Base-by-base conservation (phyloP, 75 land plant genomes). In the Pinus tabuliformis region DNA sequence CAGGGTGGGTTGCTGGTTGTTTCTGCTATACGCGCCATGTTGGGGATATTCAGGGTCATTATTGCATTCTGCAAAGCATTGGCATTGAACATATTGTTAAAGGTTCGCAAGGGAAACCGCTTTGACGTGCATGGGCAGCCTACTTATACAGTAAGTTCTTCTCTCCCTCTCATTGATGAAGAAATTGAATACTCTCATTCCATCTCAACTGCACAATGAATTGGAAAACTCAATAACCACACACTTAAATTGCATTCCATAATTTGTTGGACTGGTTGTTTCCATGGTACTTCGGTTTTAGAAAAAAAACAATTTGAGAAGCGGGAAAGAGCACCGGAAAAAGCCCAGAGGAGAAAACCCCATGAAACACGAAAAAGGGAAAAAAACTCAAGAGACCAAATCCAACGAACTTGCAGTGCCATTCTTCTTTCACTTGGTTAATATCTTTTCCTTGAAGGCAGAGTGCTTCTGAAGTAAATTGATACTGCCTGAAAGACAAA, bases 361-460 rank as follows among this genome's bases (percentile, higher is more conserved):
- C 52, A 45, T 45, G 8, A 45, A 45, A 45, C 52, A 45, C 52
- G 8, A 7, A 45, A 7, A 37, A 37, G 39, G 0, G 52, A 9
- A 1, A 45, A 45, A 45, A 45, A 45, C 1, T 1, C 52, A 45
- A 45, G 52, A 45, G 52, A 45, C 7, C 52, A 45, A 45, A 70
- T 79, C 92, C 92, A 82, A 90, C 88, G 7, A 90, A 83, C 30
- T 81, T 85, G 65, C 84, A 90, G 78, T 76, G 76, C 16, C 65
- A 14, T 18, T 56, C 74, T 72, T 56, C 74, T 72, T 72, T 56
- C 30, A 56, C 56, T 22, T 56, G 54, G 58, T 18, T 56, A 21
- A 16, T 54, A 16, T 72, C 57, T 72, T 72, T 42, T 22, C 3
- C 15, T 58, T 33, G 33, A 33, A 2, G 33, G 33, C 33, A 33